Evolutionary conservation across 2,329 filamentous ascomycete genomes (phyloP).

Genomic region (Penicillium sp.): DNA sequence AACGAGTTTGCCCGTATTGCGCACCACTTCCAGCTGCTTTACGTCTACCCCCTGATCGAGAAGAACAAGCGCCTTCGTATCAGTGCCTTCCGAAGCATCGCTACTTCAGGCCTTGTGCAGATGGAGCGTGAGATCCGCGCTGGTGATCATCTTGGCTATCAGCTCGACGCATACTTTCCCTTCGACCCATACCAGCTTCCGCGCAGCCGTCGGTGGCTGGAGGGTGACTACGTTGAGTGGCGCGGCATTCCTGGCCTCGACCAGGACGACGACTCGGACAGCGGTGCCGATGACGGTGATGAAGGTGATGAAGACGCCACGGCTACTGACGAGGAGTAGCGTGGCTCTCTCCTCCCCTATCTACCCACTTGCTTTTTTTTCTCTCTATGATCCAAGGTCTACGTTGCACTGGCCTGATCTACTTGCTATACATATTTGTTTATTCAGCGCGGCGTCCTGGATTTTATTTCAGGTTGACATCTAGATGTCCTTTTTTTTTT

Average conservation of each 20-base stretch:
- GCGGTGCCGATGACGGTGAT: conserved; percentile 40
- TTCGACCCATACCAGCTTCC: conserved; percentile 96
- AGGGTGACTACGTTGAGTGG: conserved; percentile 81
- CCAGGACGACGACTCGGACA: conserved; percentile 52
- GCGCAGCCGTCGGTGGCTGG: conserved; percentile 82
- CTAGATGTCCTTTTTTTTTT: conserved; percentile 1
- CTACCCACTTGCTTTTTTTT: neutral
- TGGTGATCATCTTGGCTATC: conserved; percentile 74
- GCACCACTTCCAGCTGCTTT: conserved; percentile 82
- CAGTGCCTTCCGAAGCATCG: conserved; percentile 61
- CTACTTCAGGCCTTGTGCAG: conserved; percentile 42
- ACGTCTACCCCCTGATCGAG: conserved; percentile 84
- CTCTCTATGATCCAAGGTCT: neutral
- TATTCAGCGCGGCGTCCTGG: conserved; percentile 32
- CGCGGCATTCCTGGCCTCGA: conserved; percentile 71
- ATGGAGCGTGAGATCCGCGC: conserved; percentile 58
- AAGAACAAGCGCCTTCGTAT: conserved; percentile 88
- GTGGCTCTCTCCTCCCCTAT: neutral
- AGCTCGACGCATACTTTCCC: conserved; percentile 93
- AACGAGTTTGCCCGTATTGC: conserved; percentile 87
- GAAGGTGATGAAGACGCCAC: conserved; percentile 45
- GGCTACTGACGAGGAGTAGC: conserved; percentile 46
- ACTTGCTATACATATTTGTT: conserved; percentile 18
- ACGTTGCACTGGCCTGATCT: conserved; percentile 3
- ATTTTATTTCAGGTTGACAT: conserved; percentile 12